Evolutionary conservation across 2,329 filamentous ascomycete species (phyloP).

Genomic region (Colletotrichum endophyticum): DNA sequence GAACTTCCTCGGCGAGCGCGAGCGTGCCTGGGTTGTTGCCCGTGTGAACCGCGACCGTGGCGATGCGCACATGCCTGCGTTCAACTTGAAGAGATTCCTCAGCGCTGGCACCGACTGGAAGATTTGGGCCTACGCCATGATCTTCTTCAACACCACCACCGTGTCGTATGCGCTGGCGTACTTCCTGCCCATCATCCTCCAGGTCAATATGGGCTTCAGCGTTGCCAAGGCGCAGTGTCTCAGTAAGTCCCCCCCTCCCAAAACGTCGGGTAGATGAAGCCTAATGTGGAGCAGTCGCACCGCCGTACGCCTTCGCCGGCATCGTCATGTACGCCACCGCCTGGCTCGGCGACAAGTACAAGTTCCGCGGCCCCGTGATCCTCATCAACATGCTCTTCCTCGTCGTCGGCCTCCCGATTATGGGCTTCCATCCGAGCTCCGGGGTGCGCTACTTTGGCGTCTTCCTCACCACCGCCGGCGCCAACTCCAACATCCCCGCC

Average conservation of each 20-base stretch:
- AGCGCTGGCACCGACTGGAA: conserved; percentile 55
- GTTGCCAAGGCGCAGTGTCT: conserved; percentile 72
- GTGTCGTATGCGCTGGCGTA: conserved; percentile 79
- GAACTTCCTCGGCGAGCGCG: conserved; percentile 56
- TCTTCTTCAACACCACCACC: conserved; percentile 72
- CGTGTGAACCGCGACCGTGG: conserved; percentile 63
- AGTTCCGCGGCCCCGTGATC: conserved; percentile 69
- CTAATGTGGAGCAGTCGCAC: conserved; percentile 53
- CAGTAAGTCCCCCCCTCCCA: neutral
- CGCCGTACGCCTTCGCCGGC: conserved; percentile 70
- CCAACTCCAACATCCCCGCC: conserved; percentile 78
- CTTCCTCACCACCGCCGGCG: conserved; percentile 77
- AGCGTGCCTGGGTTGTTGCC: conserved; percentile 57
- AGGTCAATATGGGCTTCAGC: conserved; percentile 65
- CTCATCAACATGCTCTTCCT: conserved; percentile 68
- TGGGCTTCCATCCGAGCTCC: conserved; percentile 67
- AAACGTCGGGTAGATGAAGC: neutral
- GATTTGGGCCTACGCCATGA: conserved; percentile 66
- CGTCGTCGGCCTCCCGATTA: conserved; percentile 73
- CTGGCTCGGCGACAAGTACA: conserved; percentile 71
- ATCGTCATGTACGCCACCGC: conserved; percentile 65
- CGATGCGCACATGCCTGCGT: conserved; percentile 59
- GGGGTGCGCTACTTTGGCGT: conserved; percentile 74
- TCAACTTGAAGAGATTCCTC: conserved; percentile 53
- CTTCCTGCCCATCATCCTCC: conserved; percentile 79